phyloP scores from a whole-genome alignment of 2,329 filamentous ascomycete genomes.

The Pseudomassariella vexata region DNA sequence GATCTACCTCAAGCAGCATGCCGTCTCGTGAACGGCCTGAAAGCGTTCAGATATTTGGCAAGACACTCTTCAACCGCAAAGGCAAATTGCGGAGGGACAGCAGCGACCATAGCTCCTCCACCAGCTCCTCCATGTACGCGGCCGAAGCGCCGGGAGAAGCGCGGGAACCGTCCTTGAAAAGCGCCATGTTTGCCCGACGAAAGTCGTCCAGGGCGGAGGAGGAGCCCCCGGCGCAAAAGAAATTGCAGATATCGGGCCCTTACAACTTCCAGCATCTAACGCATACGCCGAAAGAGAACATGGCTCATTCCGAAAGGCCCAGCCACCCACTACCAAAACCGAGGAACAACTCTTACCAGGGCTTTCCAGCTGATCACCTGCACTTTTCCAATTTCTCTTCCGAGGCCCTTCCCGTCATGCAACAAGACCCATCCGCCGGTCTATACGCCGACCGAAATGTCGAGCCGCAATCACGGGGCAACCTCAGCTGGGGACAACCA shows the following conservation, averaged over 20 bases:
- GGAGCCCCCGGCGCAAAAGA: conserved; percentile 28
- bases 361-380: conserved; percentile 33
- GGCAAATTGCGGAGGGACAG: conserved; percentile 41
- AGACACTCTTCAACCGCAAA: conserved; percentile 52
- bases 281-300: conserved; percentile 49
- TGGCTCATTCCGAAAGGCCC: too few relatives aligned
- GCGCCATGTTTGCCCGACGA: conserved; percentile 46
- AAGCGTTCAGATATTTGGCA: conserved; percentile 54
- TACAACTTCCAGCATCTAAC: conserved; percentile 64
- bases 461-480: not conserved
- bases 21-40: conserved; percentile 50
- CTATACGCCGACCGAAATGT: conserved; percentile 11
- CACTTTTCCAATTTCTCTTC: conserved; percentile 45
- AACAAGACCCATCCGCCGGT: conserved; percentile 16
- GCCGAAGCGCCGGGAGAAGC: conserved; percentile 33
- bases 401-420: conserved; percentile 27
- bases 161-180: conserved; percentile 26
- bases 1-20: conserved; percentile 48
- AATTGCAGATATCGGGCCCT: conserved; percentile 53
- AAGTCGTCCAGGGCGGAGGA: conserved; percentile 30
- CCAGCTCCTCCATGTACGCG: not conserved
- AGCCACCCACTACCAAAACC: too few relatives aligned
- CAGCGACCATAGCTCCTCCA: not conserved
- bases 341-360: conserved; percentile 10
- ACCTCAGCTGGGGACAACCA: conserved; percentile 3